Conservation (phyloP, 106 monocot species). For the Allium sativum region DNA sequence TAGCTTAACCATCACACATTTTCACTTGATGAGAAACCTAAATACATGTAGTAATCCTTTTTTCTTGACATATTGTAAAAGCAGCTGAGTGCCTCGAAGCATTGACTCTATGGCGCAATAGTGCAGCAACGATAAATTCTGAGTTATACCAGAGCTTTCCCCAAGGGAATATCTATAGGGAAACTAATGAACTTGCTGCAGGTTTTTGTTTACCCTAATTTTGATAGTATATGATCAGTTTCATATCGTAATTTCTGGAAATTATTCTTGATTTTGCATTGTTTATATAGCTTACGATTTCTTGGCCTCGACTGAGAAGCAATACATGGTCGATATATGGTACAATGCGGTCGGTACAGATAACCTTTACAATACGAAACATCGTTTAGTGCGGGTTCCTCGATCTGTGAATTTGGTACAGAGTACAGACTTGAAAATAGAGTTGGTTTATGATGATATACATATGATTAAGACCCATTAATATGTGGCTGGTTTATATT, state of each 20-base stretch:
- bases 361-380: neutral
- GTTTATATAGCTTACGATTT: constrained; percentile 35
- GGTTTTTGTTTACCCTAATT: constrained; percentile 15
- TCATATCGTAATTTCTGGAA: neutral
- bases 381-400: constrained; percentile 11
- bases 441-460: neutral
- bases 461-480: neutral
- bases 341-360: constrained; percentile 16
- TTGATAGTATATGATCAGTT: neutral
- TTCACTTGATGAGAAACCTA: neutral
- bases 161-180: constrained; percentile 21
- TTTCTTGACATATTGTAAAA: neutral
- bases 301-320: constrained; percentile 20
- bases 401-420: constrained; percentile 30
- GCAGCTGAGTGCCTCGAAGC: constrained; percentile 46
- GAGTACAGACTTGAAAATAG: neutral
- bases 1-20: neutral
- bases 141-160: constrained; percentile 13
- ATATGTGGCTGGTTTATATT: neutral
- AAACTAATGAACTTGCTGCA: constrained; percentile 37
- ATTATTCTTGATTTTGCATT: neutral
- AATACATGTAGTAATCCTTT: neutral
- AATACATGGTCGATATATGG: constrained; percentile 20
- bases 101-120: constrained; percentile 38
- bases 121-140: constrained; percentile 35